Evolutionary conservation across 1,284 basidiomycete genomes (phyloP).

Genomic region (Microbotryum violaceum): DNA sequence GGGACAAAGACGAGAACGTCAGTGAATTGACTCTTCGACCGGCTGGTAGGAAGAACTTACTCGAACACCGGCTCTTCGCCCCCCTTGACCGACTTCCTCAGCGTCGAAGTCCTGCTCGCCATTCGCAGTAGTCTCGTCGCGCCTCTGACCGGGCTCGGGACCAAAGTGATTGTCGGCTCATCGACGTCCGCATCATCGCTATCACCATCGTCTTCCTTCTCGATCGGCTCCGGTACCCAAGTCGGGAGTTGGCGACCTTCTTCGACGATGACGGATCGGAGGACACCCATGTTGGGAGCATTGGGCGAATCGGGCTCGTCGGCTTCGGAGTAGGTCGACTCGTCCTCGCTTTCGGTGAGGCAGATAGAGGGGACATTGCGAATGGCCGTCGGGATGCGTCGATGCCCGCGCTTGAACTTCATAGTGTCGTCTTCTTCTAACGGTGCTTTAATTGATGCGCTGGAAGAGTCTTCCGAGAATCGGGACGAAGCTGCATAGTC

Average conservation of each 20-base stretch:
- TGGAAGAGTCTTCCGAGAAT: too few relatives aligned
- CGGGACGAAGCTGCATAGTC: too few relatives aligned
- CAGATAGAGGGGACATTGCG: conserved; percentile 22
- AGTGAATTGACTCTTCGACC: not conserved
- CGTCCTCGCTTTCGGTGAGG: conserved; percentile 20
- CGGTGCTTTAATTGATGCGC: not conserved
- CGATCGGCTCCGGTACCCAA: conserved; percentile 7
- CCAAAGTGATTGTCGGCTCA: conserved; percentile 25
- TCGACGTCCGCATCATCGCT: conserved; percentile 16
- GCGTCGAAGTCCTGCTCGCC: conserved; percentile 3
- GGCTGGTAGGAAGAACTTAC: not conserved
- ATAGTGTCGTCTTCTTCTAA: not conserved
- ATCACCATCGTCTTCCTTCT: conserved; percentile 1
- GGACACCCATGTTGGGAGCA: conserved; percentile 3
- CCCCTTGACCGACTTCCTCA: not conserved
- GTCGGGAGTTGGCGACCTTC: conserved; percentile 17
- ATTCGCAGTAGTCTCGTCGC: not conserved
- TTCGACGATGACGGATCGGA: conserved; percentile 18
- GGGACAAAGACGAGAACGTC: not conserved
- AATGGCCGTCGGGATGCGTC: conserved; percentile 26
- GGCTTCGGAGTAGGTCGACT: conserved; percentile 4
- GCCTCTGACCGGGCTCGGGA: conserved; percentile 4
- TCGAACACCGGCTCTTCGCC: not conserved
- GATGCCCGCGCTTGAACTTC: conserved; percentile 21
- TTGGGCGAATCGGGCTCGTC: conserved; percentile 3